A percentile compares a stretch with the other conserved stretches of the same genome.
Evolutionary conservation across 192 early-diverging fungal genomes (phyloP).

Genomic region (Paraglomus occultum): DNA sequence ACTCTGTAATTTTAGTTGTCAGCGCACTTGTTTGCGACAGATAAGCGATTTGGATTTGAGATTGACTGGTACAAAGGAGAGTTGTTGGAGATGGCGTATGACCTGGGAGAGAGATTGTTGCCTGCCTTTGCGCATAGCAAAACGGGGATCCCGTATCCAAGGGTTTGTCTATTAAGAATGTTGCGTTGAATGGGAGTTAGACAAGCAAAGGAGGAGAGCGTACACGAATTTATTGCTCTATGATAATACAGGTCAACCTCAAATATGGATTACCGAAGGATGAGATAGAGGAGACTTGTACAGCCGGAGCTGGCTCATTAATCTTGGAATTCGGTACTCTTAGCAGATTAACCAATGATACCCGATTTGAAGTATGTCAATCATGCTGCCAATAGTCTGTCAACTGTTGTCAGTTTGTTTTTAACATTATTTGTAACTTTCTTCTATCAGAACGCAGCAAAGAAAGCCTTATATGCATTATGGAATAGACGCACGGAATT

Average conservation of each 20-base stretch:
- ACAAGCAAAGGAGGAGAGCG: not conserved
- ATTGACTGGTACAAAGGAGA: constrained; percentile 77
- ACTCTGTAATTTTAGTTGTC: constrained; percentile 52
- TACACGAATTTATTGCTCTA: not conserved
- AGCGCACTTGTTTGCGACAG: constrained; percentile 82
- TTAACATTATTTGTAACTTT: constrained; percentile 3
- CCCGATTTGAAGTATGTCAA: constrained; percentile 66
- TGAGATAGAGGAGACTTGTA: constrained; percentile 75
- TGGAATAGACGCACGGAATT: constrained; percentile 76
- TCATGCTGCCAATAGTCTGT: not conserved
- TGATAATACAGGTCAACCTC: constrained; percentile 59
- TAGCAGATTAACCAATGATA: constrained; percentile 78
- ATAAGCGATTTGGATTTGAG: constrained; percentile 52
- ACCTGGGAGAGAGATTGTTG: constrained; percentile 79
- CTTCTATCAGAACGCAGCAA: constrained; percentile 50
- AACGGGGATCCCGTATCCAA: constrained; percentile 79
- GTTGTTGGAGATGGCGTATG: constrained; percentile 72
- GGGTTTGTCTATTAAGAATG: constrained; percentile 45
- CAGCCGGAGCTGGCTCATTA: constrained; percentile 89
- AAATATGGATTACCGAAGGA: constrained; percentile 62
- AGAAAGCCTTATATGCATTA: constrained; percentile 65
- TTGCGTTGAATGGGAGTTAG: not conserved
- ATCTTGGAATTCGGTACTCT: constrained; percentile 91
- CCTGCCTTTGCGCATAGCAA: constrained; percentile 84
- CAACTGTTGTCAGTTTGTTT: constrained; percentile 2